Base-by-base conservation (phyloP, 2,329 filamentous ascomycete species). In the Nigrospora osmanthi region DNA sequence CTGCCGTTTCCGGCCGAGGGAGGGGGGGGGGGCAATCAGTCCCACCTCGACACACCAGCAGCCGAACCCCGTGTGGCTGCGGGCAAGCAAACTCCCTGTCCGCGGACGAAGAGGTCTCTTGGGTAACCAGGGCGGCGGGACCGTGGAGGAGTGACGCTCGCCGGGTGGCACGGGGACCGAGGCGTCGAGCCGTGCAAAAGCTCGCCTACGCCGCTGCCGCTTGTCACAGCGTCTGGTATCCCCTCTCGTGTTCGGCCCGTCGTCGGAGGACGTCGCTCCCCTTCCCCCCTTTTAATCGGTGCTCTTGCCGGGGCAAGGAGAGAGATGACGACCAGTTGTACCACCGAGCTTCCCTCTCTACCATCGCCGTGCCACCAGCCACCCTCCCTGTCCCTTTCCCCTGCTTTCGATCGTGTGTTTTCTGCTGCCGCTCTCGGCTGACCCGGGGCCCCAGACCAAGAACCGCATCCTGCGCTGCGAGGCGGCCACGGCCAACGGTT, bases 381-480 rank as follows among this genome's bases (percentile, higher is more conserved):
- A 28, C 33, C 19, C 19, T 30, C 28, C 32, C 9, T 33, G 11
- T 16, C n/a, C 33, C 6, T 12, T 3, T 6, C 34, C 13, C 6
- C 10, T 11, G 6, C 23, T 10, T 7, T 10, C 23, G 23, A 35
- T 35, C 4, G 34, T 16, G 14, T 16, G 34, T 9, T 11, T 6
- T 14, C 11, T 35, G 14, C 14, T 31, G 9, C 1, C 35, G 10
- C 16, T 19, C 17, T 23, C 32, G n/a, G n/a, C 15, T 23, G 28
- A 40, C 32, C 3, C 30, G 33, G 12, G 12, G 10, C n/a, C 16
- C 19, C 37, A 57, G 55, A 50, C 45, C 35, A 57, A 55, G 40
- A 38, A 39, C 41, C 53, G 49, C 40, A 53, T 57, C 33, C 9
- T 51, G 16, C 53, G 54, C 35, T 45, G 42, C 35, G 47, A 55